These are phyloP conservation scores for Quercus tomentella DNA, from an alignment of 331 rosid genomes.

Conservation along the genomic window DNA sequence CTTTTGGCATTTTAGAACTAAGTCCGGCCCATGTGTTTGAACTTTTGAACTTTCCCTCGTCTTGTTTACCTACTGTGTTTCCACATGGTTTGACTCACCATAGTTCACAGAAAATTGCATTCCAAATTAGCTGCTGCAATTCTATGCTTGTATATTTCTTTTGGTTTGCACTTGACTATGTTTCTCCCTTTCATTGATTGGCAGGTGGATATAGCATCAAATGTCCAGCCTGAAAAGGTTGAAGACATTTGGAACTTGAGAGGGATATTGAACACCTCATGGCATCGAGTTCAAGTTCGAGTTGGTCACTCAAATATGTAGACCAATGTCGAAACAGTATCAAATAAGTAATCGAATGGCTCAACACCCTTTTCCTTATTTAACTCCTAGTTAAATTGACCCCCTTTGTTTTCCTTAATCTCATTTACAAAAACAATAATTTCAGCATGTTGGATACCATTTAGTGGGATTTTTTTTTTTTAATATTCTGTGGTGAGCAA, in stretches of 20 bases:
- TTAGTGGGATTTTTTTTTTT: background rate
- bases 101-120: background rate
- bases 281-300: conserved; percentile 78
- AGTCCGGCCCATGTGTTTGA: background rate
- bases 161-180: background rate
- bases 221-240: conserved; percentile 83
- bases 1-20: background rate
- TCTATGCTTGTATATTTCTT: background rate
- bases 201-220: conserved; percentile 89
- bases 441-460: background rate
- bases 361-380: background rate
- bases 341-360: background rate
- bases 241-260: conserved; percentile 87
- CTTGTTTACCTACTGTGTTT: background rate
- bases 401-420: background rate
- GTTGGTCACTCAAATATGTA: conserved; percentile 75
- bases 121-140: background rate
- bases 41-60: background rate
- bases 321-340: background rate
- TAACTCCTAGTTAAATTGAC: background rate
- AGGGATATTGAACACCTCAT: conserved; percentile 90
- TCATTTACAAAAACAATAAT: background rate
- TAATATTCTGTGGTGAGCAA: background rate
- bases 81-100: background rate
- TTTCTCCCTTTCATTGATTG: conserved; percentile 3